A percentile compares a stretch with the other conserved stretches of the same genome.
phyloP scores from a whole-genome alignment of 2,329 filamentous ascomycete species.

The Cytospora piceae region DNA sequence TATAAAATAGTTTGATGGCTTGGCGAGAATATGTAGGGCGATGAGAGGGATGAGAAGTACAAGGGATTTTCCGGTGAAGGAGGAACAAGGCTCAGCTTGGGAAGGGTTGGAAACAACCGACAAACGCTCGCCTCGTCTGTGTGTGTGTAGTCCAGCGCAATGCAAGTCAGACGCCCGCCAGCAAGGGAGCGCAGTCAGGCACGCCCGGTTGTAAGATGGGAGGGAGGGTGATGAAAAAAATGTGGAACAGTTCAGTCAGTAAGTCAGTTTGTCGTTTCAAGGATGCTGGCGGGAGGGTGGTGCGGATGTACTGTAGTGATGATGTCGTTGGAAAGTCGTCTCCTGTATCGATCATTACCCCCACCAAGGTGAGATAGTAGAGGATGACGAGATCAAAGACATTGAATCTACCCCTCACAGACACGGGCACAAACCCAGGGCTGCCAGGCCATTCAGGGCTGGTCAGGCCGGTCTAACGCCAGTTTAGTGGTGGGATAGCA shows the following conservation, averaged over 20 bases:
- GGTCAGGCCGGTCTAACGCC: too few species aligned
- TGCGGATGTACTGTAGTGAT: conserved; percentile 13
- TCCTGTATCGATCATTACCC: conserved; percentile 4
- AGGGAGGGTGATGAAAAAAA: not conserved
- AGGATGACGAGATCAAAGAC: conserved; percentile 17
- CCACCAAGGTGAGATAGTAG: conserved; percentile 12
- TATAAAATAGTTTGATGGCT: not conserved
- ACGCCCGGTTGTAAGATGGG: not conserved
- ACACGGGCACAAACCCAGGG: conserved; percentile 11
- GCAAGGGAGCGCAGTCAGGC: not conserved
- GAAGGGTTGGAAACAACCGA: not conserved
- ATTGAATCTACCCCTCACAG: conserved; percentile 8
- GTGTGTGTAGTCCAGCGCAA: not conserved
- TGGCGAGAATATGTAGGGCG: conserved; percentile 11
- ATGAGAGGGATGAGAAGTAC: not conserved
- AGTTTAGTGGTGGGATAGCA: not conserved
- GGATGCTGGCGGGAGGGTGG: conserved; percentile 4
- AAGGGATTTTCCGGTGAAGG: not conserved
- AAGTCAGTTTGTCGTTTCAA: not conserved
- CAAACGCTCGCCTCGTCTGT: not conserved
- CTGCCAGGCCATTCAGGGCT: conserved; percentile 6
- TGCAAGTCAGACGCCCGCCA: not conserved
- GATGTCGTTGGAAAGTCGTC: conserved; percentile 24
- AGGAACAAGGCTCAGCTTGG: not conserved
- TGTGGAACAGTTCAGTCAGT: not conserved